Evolutionary conservation across 306 rosid genomes (phyloP), one percentile per base, ranked within the genome.

Genomic region (Mucuna pruriens): DNA sequence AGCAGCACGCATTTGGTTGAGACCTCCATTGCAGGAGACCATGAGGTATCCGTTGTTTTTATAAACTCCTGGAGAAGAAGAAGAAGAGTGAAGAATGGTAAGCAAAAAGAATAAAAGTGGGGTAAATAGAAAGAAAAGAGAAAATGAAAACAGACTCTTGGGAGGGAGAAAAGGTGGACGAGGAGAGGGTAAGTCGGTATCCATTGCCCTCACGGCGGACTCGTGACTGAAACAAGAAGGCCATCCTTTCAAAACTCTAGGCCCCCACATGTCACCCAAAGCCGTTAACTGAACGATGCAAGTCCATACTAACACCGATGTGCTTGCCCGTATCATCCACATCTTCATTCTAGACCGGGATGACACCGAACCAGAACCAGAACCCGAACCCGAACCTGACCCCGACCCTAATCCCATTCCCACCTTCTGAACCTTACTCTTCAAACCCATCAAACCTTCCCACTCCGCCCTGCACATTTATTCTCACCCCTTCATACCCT

Each of bases 1-100:
- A 86, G 99, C 99, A 9, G 99, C 92, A 88, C 99, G 88, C 99
- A 95, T 95, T 83, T 95, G 99, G 83, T 95, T 95, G 52, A 95
- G 89, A 75, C 99, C 99, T 25, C 99, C 99, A 60, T 95, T 95
- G 84, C 99, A 95, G 0, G 99, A 95, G 20, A 95, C 92, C 97
- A 95, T 90, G 81, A 95, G 76, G 84, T 95, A 95, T 42, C 99
- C 99, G 61, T 95, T 93, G 88, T 93, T 95, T 82, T 86, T 95
- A 75, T 93, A 95, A 66, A 93, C 84, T 82, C 99, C 99, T 95
- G n/a, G n/a, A n/a, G n/a, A n/a, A n/a, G n/a, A n/a, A n/a, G n/a
- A n/a, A n/a, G n/a, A n/a, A n/a, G n/a, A n/a, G n/a, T n/a, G n/a
- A n/a, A n/a, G n/a, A n/a, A n/a, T n/a, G n/a, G n/a, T n/a, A n/a